phyloP scores from a whole-genome alignment of 164 flowering plant species.

The Sextonia rubra region DNA sequence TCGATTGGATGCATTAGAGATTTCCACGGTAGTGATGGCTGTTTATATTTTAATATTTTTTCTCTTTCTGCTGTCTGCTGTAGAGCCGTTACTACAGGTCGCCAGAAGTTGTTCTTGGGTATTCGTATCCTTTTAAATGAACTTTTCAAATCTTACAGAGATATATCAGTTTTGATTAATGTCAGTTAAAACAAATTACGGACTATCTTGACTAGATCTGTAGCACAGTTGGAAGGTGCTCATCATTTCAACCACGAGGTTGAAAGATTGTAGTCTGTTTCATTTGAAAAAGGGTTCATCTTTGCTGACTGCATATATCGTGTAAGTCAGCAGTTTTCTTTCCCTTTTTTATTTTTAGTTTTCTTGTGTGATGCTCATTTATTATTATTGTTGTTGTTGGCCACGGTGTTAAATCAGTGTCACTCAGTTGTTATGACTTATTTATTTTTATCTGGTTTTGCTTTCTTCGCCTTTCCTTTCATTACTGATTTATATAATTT shows the following conservation, averaged over 20 bases:
- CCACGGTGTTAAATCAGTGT: neutral
- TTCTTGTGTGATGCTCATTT: no score
- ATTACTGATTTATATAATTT: neutral
- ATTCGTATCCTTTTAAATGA: slow-evolving; percentile 78
- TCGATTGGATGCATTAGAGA: neutral
- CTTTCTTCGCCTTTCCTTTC: neutral
- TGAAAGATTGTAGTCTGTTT: no score
- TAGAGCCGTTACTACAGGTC: slow-evolving; percentile 99
- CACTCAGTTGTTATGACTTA: no score
- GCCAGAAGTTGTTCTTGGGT: slow-evolving; percentile 98
- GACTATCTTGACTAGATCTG: neutral
- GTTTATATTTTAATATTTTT: neutral
- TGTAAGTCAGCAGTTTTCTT: no score
- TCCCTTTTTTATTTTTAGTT: no score
- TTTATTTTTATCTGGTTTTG: neutral
- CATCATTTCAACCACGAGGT: neutral
- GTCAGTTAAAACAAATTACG: neutral
- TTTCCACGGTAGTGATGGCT: neutral
- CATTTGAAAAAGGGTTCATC: no score
- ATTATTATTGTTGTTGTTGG: no score
- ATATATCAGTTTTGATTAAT: neutral
- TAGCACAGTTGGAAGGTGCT: neutral
- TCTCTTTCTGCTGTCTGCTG: slow-evolving; percentile 33
- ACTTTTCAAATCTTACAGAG: neutral
- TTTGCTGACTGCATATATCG: no score